phyloP scores from a whole-genome alignment of 768 basidiomycete species.

The Tricholoma furcatifolium region DNA sequence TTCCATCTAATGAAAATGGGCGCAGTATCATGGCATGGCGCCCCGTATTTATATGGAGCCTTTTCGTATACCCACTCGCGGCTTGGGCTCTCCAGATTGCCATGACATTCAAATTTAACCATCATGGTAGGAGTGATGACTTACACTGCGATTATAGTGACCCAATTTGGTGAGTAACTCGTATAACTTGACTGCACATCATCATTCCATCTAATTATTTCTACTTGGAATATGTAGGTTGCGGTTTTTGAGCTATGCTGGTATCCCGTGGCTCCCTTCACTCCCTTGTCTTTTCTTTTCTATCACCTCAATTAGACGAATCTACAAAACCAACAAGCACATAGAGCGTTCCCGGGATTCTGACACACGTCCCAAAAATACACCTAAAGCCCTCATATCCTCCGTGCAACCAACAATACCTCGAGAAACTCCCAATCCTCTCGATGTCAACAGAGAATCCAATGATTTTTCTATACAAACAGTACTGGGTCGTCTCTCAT shows the following conservation, averaged over 20 bases:
- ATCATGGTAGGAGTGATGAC: constrained; percentile 46
- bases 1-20: not conserved
- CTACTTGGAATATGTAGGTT: constrained; percentile 52
- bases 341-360: constrained; percentile 35
- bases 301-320: constrained; percentile 36
- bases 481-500: constrained; percentile 9
- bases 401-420: constrained; percentile 13
- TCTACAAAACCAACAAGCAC: constrained; percentile 34
- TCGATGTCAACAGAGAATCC: constrained; percentile 14
- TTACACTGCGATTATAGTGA: constrained; percentile 59
- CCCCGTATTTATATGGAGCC: constrained; percentile 26
- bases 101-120: constrained; percentile 40
- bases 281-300: constrained; percentile 55
- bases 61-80: constrained; percentile 45
- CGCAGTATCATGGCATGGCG: constrained; percentile 52
- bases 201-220: too few relatives aligned
- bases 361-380: constrained; percentile 18
- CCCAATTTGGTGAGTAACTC: constrained; percentile 51
- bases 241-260: constrained; percentile 64
- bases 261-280: constrained; percentile 47
- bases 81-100: constrained; percentile 42
- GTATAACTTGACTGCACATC: not conserved
- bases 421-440: constrained; percentile 23
- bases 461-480: constrained; percentile 19
- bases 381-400: constrained; percentile 9